phyloP scores from a whole-genome alignment of 2,329 filamentous ascomycete species.

The Periconia sp. region DNA sequence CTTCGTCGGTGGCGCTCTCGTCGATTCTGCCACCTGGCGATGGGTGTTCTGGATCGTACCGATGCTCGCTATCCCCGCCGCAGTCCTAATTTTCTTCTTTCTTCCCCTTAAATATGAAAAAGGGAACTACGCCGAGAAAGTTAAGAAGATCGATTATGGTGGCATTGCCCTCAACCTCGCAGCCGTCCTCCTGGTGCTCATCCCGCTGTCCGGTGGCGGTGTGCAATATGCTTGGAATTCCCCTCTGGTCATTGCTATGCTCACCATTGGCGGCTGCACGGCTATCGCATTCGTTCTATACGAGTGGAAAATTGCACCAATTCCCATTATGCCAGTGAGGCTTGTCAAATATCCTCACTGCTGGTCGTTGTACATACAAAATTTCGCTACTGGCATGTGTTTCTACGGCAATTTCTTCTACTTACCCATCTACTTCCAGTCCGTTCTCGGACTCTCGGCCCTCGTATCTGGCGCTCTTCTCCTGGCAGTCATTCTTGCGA shows the following conservation, averaged over 20 bases:
- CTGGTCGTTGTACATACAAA: conserved; percentile 61
- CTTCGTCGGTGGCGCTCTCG: conserved; percentile 74
- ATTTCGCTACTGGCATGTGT: conserved; percentile 63
- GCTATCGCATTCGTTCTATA: conserved; percentile 58
- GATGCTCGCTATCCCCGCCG: conserved; percentile 64
- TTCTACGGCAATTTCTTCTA: conserved; percentile 67
- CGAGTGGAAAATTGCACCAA: conserved; percentile 61
- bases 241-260: conserved; percentile 64
- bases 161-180: conserved; percentile 38
- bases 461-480: conserved; percentile 17
- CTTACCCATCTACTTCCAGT: conserved; percentile 66
- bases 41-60: conserved; percentile 77
- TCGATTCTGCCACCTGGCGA: conserved; percentile 73
- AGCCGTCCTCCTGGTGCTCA: conserved; percentile 62
- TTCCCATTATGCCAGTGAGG: conserved; percentile 61
- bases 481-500: conserved; percentile 14
- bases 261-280: conserved; percentile 55
- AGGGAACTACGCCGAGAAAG: conserved; percentile 10
- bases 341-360: conserved; percentile 37
- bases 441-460: conserved; percentile 45
- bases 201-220: conserved; percentile 68
- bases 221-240: conserved; percentile 63
- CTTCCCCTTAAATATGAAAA: conserved; percentile 56
- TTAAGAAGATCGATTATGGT: conserved; percentile 44
- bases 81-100: conserved; percentile 65